A percentile compares a stretch with the other conserved stretches of the same genome.
These are phyloP conservation scores for Cladorrhinum sp. DNA, from an alignment of 2,329 filamentous ascomycete species.

Conservation along the genomic window DNA sequence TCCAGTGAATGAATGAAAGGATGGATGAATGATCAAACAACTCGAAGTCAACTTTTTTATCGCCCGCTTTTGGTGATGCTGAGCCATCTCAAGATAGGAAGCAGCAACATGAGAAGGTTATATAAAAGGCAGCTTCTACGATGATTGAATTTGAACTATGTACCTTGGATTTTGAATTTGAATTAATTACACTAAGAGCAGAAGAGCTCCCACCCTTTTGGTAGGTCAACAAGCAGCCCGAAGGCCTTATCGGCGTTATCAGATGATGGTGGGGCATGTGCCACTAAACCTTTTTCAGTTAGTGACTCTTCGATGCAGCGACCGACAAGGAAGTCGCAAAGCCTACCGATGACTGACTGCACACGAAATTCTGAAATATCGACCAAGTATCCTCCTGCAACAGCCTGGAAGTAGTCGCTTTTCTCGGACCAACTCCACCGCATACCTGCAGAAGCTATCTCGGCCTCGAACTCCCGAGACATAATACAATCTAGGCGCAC, in stretches of 20 bases:
- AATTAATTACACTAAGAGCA: too few species aligned
- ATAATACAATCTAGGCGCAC: background rate
- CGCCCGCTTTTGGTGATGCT: too few species aligned
- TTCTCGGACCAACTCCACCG: background rate
- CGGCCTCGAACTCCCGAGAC: background rate
- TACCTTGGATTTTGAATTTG: too few species aligned
- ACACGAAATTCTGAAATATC: constrained; percentile 28
- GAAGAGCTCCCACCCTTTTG: too few species aligned
- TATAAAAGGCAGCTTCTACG: too few species aligned
- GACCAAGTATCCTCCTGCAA: constrained; percentile 13
- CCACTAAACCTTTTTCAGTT: background rate
- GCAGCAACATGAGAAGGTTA: too few species aligned
- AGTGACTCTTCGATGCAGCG: background rate
- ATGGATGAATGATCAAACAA: too few species aligned
- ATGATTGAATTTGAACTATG: too few species aligned
- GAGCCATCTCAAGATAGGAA: too few species aligned
- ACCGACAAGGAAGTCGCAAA: constrained; percentile 14
- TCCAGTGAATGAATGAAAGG: background rate
- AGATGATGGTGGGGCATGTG: constrained; percentile 6
- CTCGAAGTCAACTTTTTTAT: too few species aligned
- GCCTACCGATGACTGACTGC: constrained; percentile 19
- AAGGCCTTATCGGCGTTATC: background rate
- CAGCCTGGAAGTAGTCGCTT: background rate
- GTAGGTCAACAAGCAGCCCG: background rate
- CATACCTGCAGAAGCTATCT: background rate